Conservation (phyloP, 345 rosid species). For the Excoecaria cochinchinensis region DNA sequence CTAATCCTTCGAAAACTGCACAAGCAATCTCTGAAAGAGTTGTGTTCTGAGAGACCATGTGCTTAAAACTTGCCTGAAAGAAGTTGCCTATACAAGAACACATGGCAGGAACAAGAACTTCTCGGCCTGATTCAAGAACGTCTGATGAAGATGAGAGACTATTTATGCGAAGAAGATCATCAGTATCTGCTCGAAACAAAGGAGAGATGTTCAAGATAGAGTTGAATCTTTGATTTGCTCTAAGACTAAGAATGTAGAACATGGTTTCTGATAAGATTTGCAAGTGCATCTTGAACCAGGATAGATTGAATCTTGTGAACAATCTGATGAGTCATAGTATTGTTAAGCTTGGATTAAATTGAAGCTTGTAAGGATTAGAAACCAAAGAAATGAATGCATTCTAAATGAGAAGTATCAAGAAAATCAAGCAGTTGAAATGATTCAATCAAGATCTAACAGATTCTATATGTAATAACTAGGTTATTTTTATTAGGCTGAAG, state of each 20-base stretch:
- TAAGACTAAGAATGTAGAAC: conserved; percentile 48
- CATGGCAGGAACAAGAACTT: conserved; percentile 43
- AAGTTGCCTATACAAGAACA: conserved; percentile 43
- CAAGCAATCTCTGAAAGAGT: conserved; percentile 40
- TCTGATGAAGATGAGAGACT: conserved; percentile 20
- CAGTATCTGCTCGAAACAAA: conserved; percentile 34
- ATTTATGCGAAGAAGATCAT: conserved; percentile 31
- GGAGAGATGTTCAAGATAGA: conserved; percentile 34
- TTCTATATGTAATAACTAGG: neutral
- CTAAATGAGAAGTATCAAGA: too few relatives aligned
- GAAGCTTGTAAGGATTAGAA: conserved; percentile 24
- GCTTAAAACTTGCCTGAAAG: conserved; percentile 35
- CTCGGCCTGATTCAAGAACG: conserved; percentile 38
- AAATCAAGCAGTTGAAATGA: neutral
- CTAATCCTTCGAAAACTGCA: conserved; percentile 43
- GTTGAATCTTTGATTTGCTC: conserved; percentile 37
- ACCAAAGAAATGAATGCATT: conserved; percentile 1
- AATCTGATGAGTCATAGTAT: conserved; percentile 38
- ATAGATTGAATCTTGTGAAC: conserved; percentile 15
- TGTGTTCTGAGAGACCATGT: conserved; percentile 22
- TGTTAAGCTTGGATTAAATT: conserved; percentile 36
- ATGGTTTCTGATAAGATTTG: conserved; percentile 26
- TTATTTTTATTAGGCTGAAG: neutral
- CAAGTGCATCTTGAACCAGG: conserved; percentile 56
- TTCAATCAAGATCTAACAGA: neutral